These are phyloP conservation scores for Globisporangium canariense DNA, from an alignment of 352 stramenopile species.

Conservation along the genomic window DNA sequence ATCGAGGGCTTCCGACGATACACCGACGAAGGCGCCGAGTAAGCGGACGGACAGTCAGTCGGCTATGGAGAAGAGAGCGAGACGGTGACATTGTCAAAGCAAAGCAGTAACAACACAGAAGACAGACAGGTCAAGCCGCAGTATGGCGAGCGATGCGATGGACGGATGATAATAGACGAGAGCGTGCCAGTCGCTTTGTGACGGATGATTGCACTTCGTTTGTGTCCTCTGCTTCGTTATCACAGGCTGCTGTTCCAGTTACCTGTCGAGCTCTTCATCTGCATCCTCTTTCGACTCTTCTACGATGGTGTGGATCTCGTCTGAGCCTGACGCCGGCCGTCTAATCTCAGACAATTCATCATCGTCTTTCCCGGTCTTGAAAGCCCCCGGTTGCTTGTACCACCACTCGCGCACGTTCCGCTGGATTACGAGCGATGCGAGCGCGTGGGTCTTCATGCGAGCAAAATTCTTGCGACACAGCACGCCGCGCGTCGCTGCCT, in stretches of 20 bases:
- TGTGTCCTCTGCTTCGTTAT: neutral
- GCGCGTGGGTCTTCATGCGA: slow-evolving; percentile 79
- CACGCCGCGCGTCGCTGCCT: slow-evolving; percentile 77
- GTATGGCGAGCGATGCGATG: neutral
- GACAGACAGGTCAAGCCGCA: slow-evolving; percentile 16
- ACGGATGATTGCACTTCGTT: neutral
- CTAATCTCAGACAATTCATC: neutral
- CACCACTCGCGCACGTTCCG: slow-evolving; percentile 84
- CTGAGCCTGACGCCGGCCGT: neutral
- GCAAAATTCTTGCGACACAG: slow-evolving; percentile 86
- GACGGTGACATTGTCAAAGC: slow-evolving; percentile 19
- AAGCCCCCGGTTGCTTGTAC: slow-evolving; percentile 48
- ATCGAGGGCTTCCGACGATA: slow-evolving; percentile 86
- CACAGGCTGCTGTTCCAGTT: neutral
- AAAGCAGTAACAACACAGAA: slow-evolving; percentile 5
- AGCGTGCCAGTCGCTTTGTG: neutral
- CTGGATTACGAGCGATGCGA: slow-evolving; percentile 83
- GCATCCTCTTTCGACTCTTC: slow-evolving; percentile 7
- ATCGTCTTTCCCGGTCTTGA: neutral
- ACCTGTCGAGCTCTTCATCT: neutral
- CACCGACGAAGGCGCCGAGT: slow-evolving; percentile 56
- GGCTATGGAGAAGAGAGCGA: neutral
- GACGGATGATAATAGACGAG: slow-evolving; percentile 11
- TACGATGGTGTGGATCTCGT: slow-evolving; percentile 3
- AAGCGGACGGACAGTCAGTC: slow-evolving; percentile 9